Conservation (phyloP, 1,139 yeast species). For the Yamadazyma mexicana region DNA sequence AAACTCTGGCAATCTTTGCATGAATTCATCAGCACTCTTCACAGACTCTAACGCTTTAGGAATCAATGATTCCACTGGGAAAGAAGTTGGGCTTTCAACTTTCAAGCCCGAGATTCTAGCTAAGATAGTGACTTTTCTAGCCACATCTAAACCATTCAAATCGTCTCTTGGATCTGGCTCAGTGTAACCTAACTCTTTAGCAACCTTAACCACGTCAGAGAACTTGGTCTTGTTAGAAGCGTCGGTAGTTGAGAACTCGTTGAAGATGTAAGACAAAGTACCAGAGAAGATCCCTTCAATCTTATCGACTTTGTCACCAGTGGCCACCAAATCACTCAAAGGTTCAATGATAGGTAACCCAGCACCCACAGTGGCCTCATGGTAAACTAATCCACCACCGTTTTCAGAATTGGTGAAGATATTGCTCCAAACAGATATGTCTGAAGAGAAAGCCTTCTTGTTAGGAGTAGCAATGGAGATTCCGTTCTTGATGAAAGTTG, state of each 20-base stretch:
- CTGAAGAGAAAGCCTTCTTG: constrained; percentile 94
- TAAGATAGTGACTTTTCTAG: constrained; percentile 93
- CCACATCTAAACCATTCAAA: constrained; percentile 95
- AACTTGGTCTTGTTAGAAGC: constrained; percentile 62
- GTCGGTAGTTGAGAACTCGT: constrained; percentile 77
- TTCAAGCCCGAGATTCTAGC: constrained; percentile 88
- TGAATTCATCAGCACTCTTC: constrained; percentile 70
- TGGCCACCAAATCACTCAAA: constrained; percentile 77
- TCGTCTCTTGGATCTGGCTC: constrained; percentile 99
- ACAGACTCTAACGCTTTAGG: constrained; percentile 83
- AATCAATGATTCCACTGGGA: constrained; percentile 91
- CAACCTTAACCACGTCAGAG: constrained; percentile 85
- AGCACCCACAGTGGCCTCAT: constrained; percentile 99
- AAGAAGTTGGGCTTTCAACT: constrained; percentile 90
- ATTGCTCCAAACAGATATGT: constrained; percentile 69
- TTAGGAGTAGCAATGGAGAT: constrained; percentile 97
- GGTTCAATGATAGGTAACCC: constrained; percentile 94
- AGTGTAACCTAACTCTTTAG: constrained; percentile 90
- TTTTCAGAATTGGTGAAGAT: constrained; percentile 58
- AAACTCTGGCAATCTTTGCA: constrained; percentile 76
- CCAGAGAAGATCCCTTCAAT: constrained; percentile 98
- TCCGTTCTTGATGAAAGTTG: constrained; percentile 70
- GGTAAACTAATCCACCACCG: constrained; percentile 82
- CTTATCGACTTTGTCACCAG: constrained; percentile 89
- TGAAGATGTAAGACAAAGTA: constrained; percentile 92